Evolutionary conservation across 2,329 filamentous ascomycete species (phyloP), one percentile per base, ranked within the genome.

Genomic region (Pestalotiopsis fici): DNA sequence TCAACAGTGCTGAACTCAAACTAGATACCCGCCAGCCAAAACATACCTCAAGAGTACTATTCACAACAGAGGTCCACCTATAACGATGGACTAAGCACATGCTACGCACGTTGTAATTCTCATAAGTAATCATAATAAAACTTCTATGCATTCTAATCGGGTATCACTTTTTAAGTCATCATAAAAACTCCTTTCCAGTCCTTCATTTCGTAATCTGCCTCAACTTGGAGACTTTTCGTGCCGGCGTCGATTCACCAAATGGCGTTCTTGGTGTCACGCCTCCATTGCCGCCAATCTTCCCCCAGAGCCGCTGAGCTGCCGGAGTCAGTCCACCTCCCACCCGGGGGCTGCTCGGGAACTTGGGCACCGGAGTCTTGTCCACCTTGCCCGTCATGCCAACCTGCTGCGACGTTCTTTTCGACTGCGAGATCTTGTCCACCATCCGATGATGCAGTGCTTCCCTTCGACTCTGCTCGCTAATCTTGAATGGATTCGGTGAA

Each of bases 381-480:
- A 82, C 83, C 71, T 85, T 91, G 15, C 86, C 90, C 3, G 85
- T 88, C 69, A 88, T 84, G 27, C 88, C 89, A 21, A 86, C 82
- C 66, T 85, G 86, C 7, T 86, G 85, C 4, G 87, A 85, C 28
- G 86, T 85, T 62, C 91, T 88, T 77, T 94, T 95, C 2, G 87
- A 91, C 73, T 89, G 89, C 13, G 92, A 88, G 25, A 93, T 93
- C 64, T 89, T 89, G 69, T 97, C 95, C 2, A 98, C 94, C 86
- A 98, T 93, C 43, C 90, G 88, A 74, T 95, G 90, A 78, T 97
- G 94, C 31, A 98, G 82, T 43, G 89, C 90, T 80, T 98, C 96
- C 47, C 95, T 86, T 69, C 87, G 89, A 65, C 93, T 89, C 65
- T 91, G 89, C 65, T 93, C 90, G 70, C 90, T 86, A 59, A 98